A percentile compares a stretch with the other conserved stretches of the same genome.
Conservation (phyloP, 2,329 filamentous ascomycete genomes). For the Botrytis galanthina region DNA sequence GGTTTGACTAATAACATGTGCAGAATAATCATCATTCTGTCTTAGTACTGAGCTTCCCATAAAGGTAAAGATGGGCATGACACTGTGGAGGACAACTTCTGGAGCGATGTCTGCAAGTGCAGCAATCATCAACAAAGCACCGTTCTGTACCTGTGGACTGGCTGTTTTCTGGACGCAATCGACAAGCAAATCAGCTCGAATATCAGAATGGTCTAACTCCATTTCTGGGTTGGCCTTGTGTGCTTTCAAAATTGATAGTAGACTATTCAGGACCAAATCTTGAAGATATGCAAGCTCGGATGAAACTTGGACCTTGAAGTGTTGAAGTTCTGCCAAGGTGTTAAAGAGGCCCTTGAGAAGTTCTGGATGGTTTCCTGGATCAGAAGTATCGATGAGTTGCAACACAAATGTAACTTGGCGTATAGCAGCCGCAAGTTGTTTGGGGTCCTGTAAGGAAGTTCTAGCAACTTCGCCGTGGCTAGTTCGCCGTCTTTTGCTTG, state of each 20-base stretch:
- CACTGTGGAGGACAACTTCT: slow-evolving; percentile 88
- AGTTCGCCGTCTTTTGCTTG: slow-evolving; percentile 75
- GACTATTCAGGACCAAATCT: slow-evolving; percentile 75
- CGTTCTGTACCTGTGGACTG: slow-evolving; percentile 91
- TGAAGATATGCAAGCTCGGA: slow-evolving; percentile 91
- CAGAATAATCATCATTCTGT: slow-evolving; percentile 95
- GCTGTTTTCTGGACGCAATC: slow-evolving; percentile 90
- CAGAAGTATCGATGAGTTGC: slow-evolving; percentile 80
- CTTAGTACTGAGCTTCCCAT: slow-evolving; percentile 90
- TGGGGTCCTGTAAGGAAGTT: slow-evolving; percentile 59
- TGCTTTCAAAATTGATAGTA: slow-evolving; percentile 79
- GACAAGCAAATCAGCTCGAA: slow-evolving; percentile 86
- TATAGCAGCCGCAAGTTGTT: slow-evolving; percentile 65
- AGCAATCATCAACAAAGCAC: slow-evolving; percentile 82
- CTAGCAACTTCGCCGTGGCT: slow-evolving; percentile 68
- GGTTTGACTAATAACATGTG: slow-evolving; percentile 92
- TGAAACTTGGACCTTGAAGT: slow-evolving; percentile 75
- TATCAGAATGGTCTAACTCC: slow-evolving; percentile 72
- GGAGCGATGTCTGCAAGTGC: slow-evolving; percentile 83
- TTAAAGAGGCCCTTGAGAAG: slow-evolving; percentile 79
- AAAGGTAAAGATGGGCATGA: slow-evolving; percentile 99
- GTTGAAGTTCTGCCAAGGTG: slow-evolving; percentile 81
- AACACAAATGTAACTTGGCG: slow-evolving; percentile 81
- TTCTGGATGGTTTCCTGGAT: slow-evolving; percentile 70
- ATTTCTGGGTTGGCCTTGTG: slow-evolving; percentile 61